Conservation (phyloP, 352 stramenopile species). For the Phytophthora uliginosa region DNA sequence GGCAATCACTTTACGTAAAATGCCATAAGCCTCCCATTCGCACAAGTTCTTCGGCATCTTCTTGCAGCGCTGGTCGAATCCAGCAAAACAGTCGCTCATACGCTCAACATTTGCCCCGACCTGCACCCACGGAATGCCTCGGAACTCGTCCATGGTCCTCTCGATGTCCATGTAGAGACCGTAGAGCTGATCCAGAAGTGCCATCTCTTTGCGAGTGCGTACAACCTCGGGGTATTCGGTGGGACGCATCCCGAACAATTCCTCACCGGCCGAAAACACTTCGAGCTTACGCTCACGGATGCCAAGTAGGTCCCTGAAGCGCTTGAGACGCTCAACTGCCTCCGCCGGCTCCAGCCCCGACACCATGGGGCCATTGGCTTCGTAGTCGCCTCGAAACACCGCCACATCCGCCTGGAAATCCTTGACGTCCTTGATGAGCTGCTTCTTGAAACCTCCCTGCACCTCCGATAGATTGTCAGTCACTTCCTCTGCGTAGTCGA, state of each 20-base stretch:
- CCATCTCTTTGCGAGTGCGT: slow-evolving; percentile 91
- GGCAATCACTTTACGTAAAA: slow-evolving; percentile 80
- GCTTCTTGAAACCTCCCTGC: slow-evolving; percentile 92
- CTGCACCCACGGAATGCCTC: slow-evolving; percentile 68
- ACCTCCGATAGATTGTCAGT: slow-evolving; percentile 88
- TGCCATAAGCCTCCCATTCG: slow-evolving; percentile 89
- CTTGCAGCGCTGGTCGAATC: slow-evolving; percentile 80
- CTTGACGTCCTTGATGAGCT: slow-evolving; percentile 90
- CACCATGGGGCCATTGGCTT: slow-evolving; percentile 74
- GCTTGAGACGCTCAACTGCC: slow-evolving; percentile 85
- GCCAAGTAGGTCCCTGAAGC: slow-evolving; percentile 87
- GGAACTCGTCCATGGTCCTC: slow-evolving; percentile 77
- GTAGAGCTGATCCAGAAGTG: slow-evolving; percentile 90
- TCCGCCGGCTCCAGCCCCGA: slow-evolving; percentile 82
- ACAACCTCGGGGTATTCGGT: slow-evolving; percentile 86
- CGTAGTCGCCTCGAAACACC: slow-evolving; percentile 79
- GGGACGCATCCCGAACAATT: slow-evolving; percentile 90
- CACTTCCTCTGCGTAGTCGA: slow-evolving; percentile 92
- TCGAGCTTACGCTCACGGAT: slow-evolving; percentile 88
- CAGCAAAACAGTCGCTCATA: slow-evolving; percentile 75
- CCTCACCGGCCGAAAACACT: slow-evolving; percentile 88
- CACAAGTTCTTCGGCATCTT: slow-evolving; percentile 88
- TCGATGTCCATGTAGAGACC: slow-evolving; percentile 91
- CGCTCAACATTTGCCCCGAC: slow-evolving; percentile 59
- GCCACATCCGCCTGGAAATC: slow-evolving; percentile 81